Evolutionary conservation across 75 land plant species (phyloP), one percentile per base, ranked within the genome.

Genomic region (Picea sitchensis): DNA sequence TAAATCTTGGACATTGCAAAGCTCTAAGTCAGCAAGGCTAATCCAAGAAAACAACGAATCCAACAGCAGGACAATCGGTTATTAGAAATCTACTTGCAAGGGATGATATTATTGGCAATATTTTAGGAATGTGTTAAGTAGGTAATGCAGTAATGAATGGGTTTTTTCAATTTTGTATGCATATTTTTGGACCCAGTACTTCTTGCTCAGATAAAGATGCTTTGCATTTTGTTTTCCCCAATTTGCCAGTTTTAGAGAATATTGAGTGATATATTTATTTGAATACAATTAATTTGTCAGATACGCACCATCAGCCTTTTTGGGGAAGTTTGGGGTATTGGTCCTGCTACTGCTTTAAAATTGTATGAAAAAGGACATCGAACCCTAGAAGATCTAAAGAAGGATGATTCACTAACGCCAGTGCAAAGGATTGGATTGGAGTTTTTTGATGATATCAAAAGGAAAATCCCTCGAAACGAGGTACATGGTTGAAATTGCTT

Each of bases 261-360:
- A 13, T 71, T 21, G 34, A 38, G 67, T 20, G 20, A 20, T 3
- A 38, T 21, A 41, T 71, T 8, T 44, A 71, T 41, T 71, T 71
- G 6, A 41, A 20, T 71, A 41, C n/a, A 5, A 0, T 5, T 67
- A 31, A 0, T 57, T 74, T 31, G 81, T 26, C 78, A 94, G 99
- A 94, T 93, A 51, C 77, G 81, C n/a, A 85, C 91, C 34, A 78
- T 93, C n/a, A 77, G 76, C 57, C 83, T 91, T 23, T 95, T 98
- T 91, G 94, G 92, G 17, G 93, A 97, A 62, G 95, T 98, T 56
- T 98, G 99, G 99, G 99, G 99, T 12, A 93, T 98, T 85, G 99
- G 99, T 60, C 98, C 99, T 41, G 88, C 94, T 23, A 98, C 96
- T 79, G 99, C 99, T 61, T 79, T 85, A 77, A 95, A 92, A 78